Evolutionary conservation across 2,329 filamentous ascomycete species (phyloP).

Genomic region (Diaporthe ampelina): DNA sequence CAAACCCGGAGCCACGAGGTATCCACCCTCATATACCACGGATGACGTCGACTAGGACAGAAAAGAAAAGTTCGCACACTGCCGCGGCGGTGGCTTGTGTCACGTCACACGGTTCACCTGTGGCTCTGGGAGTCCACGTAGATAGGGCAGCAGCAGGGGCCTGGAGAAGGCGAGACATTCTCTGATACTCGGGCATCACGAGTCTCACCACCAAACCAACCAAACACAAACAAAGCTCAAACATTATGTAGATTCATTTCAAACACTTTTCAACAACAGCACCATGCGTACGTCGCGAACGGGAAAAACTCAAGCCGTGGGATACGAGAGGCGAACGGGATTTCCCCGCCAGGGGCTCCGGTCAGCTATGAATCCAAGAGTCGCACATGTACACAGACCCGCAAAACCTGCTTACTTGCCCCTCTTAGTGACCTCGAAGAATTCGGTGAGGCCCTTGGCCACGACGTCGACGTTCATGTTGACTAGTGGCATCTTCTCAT

Average conservation of each 20-base stretch:
- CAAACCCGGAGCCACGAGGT: not conserved
- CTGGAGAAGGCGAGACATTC: slow-evolving; percentile 1
- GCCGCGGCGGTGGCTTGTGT: slow-evolving; percentile 3
- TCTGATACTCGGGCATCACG: slow-evolving; percentile 2
- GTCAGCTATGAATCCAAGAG: slow-evolving; percentile 8
- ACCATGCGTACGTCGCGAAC: not conserved
- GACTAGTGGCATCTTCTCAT: slow-evolving; percentile 84
- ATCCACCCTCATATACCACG: slow-evolving; percentile 7
- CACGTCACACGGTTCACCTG: not conserved
- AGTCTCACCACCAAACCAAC: slow-evolving; percentile 2
- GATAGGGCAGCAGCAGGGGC: not conserved
- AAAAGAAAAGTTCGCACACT: not conserved
- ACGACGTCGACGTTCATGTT: slow-evolving; percentile 90
- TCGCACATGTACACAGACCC: not conserved
- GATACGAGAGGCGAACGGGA: not conserved
- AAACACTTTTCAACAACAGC: slow-evolving; percentile 7
- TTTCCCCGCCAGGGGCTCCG: not conserved
- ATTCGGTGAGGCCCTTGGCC: slow-evolving; percentile 82
- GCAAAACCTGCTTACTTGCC: slow-evolving; percentile 53
- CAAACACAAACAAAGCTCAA: slow-evolving; percentile 11
- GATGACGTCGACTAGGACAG: slow-evolving; percentile 1
- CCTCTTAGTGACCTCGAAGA: slow-evolving; percentile 80
- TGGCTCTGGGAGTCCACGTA: not conserved
- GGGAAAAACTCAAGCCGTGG: not conserved
- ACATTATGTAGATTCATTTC: slow-evolving; percentile 21